phyloP scores from a whole-genome alignment of 495 filamentous ascomycete genomes.

The Usnea hakonensis region DNA sequence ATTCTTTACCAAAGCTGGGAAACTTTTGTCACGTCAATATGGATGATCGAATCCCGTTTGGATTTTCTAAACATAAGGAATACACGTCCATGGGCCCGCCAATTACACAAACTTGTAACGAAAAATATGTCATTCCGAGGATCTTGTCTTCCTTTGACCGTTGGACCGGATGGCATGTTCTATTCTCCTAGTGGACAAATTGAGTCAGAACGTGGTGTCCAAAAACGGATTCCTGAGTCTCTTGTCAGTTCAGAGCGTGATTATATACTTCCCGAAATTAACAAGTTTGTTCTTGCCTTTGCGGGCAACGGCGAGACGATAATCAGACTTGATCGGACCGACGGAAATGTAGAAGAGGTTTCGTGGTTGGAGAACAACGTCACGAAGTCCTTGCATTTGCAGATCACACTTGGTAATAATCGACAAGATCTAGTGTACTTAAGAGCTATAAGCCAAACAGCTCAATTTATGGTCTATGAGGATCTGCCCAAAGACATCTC shows the following conservation, averaged over 20 bases:
- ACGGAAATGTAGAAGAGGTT: background rate
- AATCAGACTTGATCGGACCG: background rate
- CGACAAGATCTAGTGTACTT: background rate
- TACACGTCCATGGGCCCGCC: constrained; percentile 1
- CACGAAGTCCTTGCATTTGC: background rate
- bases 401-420: background rate
- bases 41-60: background rate
- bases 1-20: background rate
- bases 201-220: background rate
- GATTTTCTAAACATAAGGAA: background rate
- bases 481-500: background rate
- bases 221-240: background rate
- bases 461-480: background rate
- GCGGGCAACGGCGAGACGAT: background rate
- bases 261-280: too few relatives aligned
- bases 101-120: background rate
- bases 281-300: background rate
- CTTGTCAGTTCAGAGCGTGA: background rate
- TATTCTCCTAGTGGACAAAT: background rate
- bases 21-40: constrained; percentile 3
- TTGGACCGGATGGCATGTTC: constrained; percentile 2
- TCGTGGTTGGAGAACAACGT: background rate
- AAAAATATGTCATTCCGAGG: background rate
- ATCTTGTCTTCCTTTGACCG: background rate
- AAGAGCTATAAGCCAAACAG: constrained; percentile 1